phyloP scores from a whole-genome alignment of 2,329 filamentous ascomycete genomes.

The Sporothrix dimorphospora region DNA sequence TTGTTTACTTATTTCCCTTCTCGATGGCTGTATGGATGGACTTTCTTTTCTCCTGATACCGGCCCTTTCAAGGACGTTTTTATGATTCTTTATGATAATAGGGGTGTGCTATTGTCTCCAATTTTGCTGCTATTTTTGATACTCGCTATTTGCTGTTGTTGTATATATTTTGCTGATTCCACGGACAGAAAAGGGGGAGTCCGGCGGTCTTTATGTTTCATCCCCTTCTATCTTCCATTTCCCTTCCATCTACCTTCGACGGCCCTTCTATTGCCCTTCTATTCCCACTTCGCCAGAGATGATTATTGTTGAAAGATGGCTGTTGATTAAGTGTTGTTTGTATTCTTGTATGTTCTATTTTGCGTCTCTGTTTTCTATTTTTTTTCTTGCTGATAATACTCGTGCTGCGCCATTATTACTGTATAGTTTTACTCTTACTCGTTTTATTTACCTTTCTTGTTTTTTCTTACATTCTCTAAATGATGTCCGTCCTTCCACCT shows the following conservation, averaged over 20 bases:
- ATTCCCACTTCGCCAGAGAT: not conserved
- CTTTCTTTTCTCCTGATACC: not conserved
- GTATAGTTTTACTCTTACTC: not conserved
- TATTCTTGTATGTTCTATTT: not conserved
- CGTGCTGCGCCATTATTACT: not conserved
- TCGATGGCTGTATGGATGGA: conserved; percentile 7
- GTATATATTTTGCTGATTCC: not conserved
- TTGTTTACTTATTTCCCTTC: not conserved
- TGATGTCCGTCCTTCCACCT: not conserved
- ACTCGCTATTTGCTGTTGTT: not conserved
- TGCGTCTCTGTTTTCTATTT: not conserved
- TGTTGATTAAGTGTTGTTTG: not conserved
- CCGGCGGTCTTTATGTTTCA: not conserved
- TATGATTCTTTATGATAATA: not conserved
- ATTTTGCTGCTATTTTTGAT: not conserved
- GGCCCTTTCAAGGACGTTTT: not conserved
- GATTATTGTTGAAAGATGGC: too few relatives aligned
- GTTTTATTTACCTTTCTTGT: not conserved
- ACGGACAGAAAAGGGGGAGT: conserved; percentile 21
- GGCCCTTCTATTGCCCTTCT: not conserved
- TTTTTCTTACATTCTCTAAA: not conserved
- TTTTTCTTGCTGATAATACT: not conserved
- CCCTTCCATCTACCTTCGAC: not conserved
- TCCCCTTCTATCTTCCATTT: not conserved
- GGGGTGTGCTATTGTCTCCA: not conserved